These are phyloP conservation scores for Dioszegia hungarica DNA, from an alignment of 768 basidiomycete species.

Conservation along the genomic window DNA sequence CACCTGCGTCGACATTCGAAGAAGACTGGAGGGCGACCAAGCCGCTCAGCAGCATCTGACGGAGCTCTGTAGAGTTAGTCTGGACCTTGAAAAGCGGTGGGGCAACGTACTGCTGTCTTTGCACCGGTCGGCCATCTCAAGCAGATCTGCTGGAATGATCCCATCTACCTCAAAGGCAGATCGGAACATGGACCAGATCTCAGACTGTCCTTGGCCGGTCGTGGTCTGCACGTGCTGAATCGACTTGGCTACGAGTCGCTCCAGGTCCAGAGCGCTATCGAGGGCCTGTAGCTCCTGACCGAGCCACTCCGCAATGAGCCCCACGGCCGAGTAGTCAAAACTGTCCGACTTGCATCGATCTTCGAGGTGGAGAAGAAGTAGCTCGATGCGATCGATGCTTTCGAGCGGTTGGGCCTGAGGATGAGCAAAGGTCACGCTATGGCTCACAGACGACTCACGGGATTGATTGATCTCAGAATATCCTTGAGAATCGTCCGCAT, in stretches of 20 bases:
- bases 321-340: slow-evolving; percentile 65
- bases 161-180: neutral
- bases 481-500: neutral
- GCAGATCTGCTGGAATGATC: neutral
- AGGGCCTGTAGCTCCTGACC: slow-evolving; percentile 50
- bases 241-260: slow-evolving; percentile 9
- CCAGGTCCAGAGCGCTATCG: neutral
- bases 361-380: slow-evolving; percentile 51
- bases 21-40: neutral
- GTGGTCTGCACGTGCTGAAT: slow-evolving; percentile 54
- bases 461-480: too few species aligned
- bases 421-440: neutral
- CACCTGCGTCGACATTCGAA: neutral
- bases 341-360: slow-evolving; percentile 49
- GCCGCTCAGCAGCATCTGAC: neutral
- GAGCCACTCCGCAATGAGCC: slow-evolving; percentile 60
- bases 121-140: neutral
- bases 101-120: neutral
- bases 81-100: neutral
- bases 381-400: slow-evolving; percentile 16
- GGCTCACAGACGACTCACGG: too few species aligned
- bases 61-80: neutral
- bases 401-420: slow-evolving; percentile 9
- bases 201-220: slow-evolving; percentile 64
- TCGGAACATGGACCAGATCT: slow-evolving; percentile 61